Evolutionary conservation across 495 filamentous ascomycete species (phyloP), one percentile per base, ranked within the genome.

Genomic region (Aspergillus panamensis): DNA sequence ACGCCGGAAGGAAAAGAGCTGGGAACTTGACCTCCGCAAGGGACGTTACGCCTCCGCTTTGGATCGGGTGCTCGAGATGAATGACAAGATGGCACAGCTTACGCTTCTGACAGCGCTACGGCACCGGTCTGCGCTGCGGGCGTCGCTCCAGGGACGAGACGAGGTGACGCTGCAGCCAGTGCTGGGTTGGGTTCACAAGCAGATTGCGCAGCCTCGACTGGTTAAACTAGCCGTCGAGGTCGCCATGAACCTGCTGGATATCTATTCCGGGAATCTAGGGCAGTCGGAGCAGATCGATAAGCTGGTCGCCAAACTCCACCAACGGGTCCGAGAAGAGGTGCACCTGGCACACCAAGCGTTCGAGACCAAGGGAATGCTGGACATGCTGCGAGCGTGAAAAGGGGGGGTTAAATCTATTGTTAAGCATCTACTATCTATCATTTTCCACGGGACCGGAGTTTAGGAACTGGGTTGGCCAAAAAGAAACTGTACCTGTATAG

Each of bases 121-220:
- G 8, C 94, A 99, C 72, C 87, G 94, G 30, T 92, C 87, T 33
- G 94, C 95, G 1, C 80, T 96, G 43, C 82, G 86, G n/a, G 82
- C 87, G 25, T 89, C 94, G 8, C 78, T 99, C 32, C 79, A 85
- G 63, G 84, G 84, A 48, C 83, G 94, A n/a, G 91, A 96, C 67
- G 91, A 96, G 69, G 78, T 81, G 8, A 84, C 86, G 0, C 83
- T 97, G 3, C 80, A 89, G 65, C 92, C 92, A 0, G 80, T 97
- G 2, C 74, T 97, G 42, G 82, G 79, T 59, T 99, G 94, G 94
- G 76, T 92, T 6, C 78, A 84, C 68, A 86, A 85, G 66, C 79
- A 90, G 66, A 85, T 97, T 59, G 73, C 81, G 3, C 86, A 97
- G 67, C 88, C 92, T 31, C 82, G 90, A 21, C 87, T 92, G 66